These are phyloP conservation scores for Scheffersomyces quercinus DNA, from an alignment of 1,139 yeast genomes.

Conservation along the genomic window DNA sequence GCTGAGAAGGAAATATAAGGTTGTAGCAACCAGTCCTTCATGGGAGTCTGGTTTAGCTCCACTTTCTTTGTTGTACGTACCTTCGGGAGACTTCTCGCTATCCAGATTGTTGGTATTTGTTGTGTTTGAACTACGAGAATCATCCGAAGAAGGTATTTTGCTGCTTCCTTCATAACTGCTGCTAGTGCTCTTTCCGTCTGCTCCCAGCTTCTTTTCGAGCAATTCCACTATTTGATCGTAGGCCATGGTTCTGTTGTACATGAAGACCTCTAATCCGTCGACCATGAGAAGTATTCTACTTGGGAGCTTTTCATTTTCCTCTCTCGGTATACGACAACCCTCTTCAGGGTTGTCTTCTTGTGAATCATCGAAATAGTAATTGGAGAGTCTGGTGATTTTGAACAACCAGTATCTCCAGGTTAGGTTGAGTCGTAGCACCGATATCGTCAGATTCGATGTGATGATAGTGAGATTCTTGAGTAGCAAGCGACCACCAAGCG, in stretches of 20 bases:
- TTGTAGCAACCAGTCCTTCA: not conserved
- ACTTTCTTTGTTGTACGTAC: not conserved
- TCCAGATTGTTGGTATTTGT: not conserved
- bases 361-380: conserved; percentile 23
- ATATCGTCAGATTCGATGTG: conserved; percentile 68
- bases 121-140: not conserved
- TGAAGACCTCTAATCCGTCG: conserved; percentile 79
- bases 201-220: conserved; percentile 23
- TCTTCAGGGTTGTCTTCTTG: conserved; percentile 24
- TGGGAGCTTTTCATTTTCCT: conserved; percentile 51
- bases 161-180: not conserved
- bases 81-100: not conserved
- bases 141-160: not conserved
- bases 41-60: not conserved
- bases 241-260: conserved; percentile 76
- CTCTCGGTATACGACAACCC: conserved; percentile 3
- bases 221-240: conserved; percentile 64
- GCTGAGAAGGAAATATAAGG: conserved; percentile 25
- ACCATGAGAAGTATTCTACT: conserved; percentile 59
- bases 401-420: conserved; percentile 92
- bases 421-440: conserved; percentile 67
- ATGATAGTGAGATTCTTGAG: conserved; percentile 73
- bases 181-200: conserved; percentile 1
- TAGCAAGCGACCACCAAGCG: conserved; percentile 79
- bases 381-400: conserved; percentile 49